Evolutionary conservation across 257 asterid genomes (phyloP), one percentile per base, ranked within the genome.

Genomic region (Scutellaria galericulata): DNA sequence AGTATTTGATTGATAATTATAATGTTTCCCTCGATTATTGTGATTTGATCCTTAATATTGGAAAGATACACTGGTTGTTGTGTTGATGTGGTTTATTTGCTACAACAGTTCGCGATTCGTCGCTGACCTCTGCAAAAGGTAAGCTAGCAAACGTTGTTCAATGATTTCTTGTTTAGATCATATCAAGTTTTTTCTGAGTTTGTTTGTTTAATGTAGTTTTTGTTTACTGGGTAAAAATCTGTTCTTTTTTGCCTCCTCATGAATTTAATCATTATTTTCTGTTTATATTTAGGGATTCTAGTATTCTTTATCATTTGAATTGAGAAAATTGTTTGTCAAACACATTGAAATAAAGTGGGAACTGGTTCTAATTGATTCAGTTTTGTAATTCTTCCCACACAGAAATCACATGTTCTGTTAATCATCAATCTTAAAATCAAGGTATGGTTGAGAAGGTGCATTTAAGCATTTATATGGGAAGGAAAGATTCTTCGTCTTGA

Each of bases 1-100:
- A 7, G 57, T 50, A 48, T 56, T 59, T 66, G 58, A 12, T 50
- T 24, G 10, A 31, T 31, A 31, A 31, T 31, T 35, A 5, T 18
- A 5, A 37, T 3, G 52, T 12, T 39, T 53, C 8, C 18, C 39
- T 80, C 42, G 51, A 60, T 75, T 35, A 2, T 9, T 51, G 9
- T 65, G 55, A 31, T 63, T 69, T 70, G 24, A 59, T 51, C 42
- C 87, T 83, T 88, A 84, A 79, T 73, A 8, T 20, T 45, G 9
- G 66, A 15, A 40, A 90, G 95, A 90, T 83, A 88, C 78, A 9
- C 82, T 88, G 77, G 81, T 90, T 18, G 4, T 90, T 59, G 90
- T 88, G 75, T 69, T 90, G 86, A 78, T 88, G 88, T 88, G 97
- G 97, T 90, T 87, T 77, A 80, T 90, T 54, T 84, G 76, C 78